Evolutionary conservation across 2,329 filamentous ascomycete species (phyloP), one percentile per base, ranked within the genome.

Genomic region (Rhynchosporium agropyri): DNA sequence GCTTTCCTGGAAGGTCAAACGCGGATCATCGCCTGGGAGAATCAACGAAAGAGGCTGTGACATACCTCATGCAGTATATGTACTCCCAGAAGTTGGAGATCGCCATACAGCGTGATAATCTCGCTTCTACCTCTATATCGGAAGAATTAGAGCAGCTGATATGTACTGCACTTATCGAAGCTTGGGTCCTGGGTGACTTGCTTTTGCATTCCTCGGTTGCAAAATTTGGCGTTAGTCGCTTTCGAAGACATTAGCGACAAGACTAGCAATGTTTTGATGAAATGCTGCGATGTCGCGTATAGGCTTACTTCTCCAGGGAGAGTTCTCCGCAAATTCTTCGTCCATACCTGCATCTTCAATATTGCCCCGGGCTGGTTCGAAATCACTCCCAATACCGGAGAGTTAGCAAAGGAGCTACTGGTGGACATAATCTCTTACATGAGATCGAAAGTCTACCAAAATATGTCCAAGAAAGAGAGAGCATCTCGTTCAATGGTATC

Each of bases 1-100:
- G 45, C 54, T 5, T 64, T 65, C 15, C 42, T 53, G 9, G 63
- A 67, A 49, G 56, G 61, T 9, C 40, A 43, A 33, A 65, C 60
- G 1, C 60, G 61, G n/a, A 63, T n/a, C 1, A 67, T 20, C 45
- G 45, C 7, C 10, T 46, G 62, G 9, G 28, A 7, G 65, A 65
- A 29, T 46, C 51, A 8, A 59, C 13, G 8, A 33, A 31, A n/a
- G 13, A 28, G 13, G 48, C 59, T 43, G 61, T 63, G 15, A 42
- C 13, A 15, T 42, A 63, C 8, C 26, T 67, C 5, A 29, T 63
- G 4, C 40, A 66, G 36, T 65, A 42, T 40, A 15, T 60, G 10
- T 61, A 61, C 15, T 49, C n/a, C 29, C 42, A 66, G 28, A 60
- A 49, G 26, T 15, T 63, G n/a, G 38, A 36, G 7, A 38, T 58